Evolutionary conservation across 2,329 filamentous ascomycete genomes (phyloP).

Genomic region (Biscogniauxia sp.): DNA sequence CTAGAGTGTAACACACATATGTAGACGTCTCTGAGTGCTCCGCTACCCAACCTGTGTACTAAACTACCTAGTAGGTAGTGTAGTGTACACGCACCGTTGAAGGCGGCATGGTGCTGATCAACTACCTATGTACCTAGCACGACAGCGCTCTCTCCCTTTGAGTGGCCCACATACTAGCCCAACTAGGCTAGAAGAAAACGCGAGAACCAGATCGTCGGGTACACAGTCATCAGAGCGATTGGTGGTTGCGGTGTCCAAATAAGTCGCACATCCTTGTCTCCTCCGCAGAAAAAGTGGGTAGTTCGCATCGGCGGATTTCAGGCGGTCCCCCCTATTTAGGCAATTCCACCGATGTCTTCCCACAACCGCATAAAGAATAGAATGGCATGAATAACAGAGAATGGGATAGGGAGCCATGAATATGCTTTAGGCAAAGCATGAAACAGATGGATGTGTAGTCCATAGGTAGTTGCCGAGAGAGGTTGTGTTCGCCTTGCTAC

Average conservation of each 20-base stretch:
- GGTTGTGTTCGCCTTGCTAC: too few species aligned
- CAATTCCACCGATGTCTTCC: constrained; percentile 15
- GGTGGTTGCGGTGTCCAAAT: background rate
- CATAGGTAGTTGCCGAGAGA: too few species aligned
- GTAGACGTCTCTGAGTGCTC: too few species aligned
- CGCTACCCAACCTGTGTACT: too few species aligned
- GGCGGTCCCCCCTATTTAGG: constrained; percentile 13
- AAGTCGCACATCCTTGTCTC: too few species aligned
- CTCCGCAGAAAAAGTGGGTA: background rate
- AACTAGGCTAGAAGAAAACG: constrained; percentile 29
- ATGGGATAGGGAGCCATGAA: constrained; percentile 5
- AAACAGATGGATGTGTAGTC: background rate
- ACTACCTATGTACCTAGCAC: background rate
- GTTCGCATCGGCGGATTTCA: constrained; percentile 10
- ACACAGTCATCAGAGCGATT: constrained; percentile 9
- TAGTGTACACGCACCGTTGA: background rate
- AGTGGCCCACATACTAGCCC: constrained; percentile 21
- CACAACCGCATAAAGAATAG: background rate
- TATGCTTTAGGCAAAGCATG: background rate
- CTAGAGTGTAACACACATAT: background rate
- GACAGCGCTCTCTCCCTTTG: constrained; percentile 6
- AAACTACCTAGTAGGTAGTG: too few species aligned
- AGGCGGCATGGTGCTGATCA: background rate
- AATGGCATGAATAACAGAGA: background rate
- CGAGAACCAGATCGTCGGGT: constrained; percentile 33